Conservation (phyloP, 2,329 filamentous ascomycete genomes). For the Aureobasidium sp. region DNA sequence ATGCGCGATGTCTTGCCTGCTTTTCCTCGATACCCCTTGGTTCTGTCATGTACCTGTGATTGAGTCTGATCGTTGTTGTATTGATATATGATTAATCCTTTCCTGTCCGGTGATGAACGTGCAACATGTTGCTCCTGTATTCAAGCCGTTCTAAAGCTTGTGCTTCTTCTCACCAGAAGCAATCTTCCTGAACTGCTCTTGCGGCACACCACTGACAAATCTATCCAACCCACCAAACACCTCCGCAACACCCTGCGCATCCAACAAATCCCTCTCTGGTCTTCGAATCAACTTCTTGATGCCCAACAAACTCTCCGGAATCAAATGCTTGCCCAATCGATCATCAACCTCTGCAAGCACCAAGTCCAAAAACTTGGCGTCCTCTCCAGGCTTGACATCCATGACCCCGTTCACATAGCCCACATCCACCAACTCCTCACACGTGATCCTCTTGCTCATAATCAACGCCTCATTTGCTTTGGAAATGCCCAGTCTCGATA, state of each 20-base stretch:
- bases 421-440: constrained; percentile 63
- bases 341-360: constrained; percentile 79
- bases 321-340: constrained; percentile 69
- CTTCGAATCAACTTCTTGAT: constrained; percentile 79
- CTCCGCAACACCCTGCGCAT: constrained; percentile 73
- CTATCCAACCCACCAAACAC: constrained; percentile 78
- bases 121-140: not conserved
- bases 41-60: too few species aligned
- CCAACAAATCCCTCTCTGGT: constrained; percentile 65
- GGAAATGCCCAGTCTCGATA: constrained; percentile 68
- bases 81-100: too few species aligned
- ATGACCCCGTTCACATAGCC: constrained; percentile 88
- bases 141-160: constrained; percentile 56
- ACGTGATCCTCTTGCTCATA: constrained; percentile 72
- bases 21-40: constrained; percentile 7
- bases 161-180: constrained; percentile 87
- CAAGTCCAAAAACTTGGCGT: constrained; percentile 59
- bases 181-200: constrained; percentile 81
- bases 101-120: not conserved
- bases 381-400: constrained; percentile 51
- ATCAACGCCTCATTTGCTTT: constrained; percentile 90
- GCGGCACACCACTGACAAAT: constrained; percentile 73
- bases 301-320: constrained; percentile 66
- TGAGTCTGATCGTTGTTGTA: too few species aligned
- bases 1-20: not conserved